Conservation (phyloP, 495 filamentous ascomycete species). For the Hyaloscypha finlandica region DNA sequence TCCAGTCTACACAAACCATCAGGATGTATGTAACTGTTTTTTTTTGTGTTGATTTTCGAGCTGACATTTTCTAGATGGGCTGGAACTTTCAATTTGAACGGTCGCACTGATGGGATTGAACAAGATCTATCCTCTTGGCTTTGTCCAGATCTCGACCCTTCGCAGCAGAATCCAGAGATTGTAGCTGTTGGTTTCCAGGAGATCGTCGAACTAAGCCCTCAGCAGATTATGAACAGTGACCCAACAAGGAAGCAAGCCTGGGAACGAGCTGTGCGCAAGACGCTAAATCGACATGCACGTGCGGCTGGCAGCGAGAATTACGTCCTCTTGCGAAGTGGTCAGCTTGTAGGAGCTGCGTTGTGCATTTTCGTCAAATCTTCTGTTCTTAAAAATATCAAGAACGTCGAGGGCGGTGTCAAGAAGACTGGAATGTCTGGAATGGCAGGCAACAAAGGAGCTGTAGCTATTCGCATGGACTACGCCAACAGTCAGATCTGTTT, state of each 20-base stretch:
- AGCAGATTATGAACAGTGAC: slow-evolving; percentile 99
- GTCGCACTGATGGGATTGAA: slow-evolving; percentile 70
- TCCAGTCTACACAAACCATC: slow-evolving; percentile 50
- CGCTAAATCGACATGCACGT: slow-evolving; percentile 70
- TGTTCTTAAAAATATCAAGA: slow-evolving; percentile 79
- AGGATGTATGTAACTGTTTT: slow-evolving; percentile 36
- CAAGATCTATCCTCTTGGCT: slow-evolving; percentile 87
- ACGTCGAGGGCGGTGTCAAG: slow-evolving; percentile 93
- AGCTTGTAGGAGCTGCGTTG: slow-evolving; percentile 91
- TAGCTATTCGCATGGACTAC: slow-evolving; percentile 94
- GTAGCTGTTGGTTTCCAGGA: slow-evolving; percentile 94
- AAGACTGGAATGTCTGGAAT: slow-evolving; percentile 98
- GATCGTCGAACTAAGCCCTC: slow-evolving; percentile 93
- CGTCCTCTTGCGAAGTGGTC: slow-evolving; percentile 85
- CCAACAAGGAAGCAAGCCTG: slow-evolving; percentile 80
- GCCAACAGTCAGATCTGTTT: slow-evolving; percentile 94
- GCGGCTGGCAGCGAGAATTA: slow-evolving; percentile 70
- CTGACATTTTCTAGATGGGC: slow-evolving; percentile 58
- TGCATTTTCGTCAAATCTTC: slow-evolving; percentile 86
- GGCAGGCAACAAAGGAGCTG: slow-evolving; percentile 97
- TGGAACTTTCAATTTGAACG: slow-evolving; percentile 96
- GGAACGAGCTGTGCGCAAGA: slow-evolving; percentile 78
- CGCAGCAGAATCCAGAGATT: slow-evolving; percentile 68
- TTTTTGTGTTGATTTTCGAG: neutral
- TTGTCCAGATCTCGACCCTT: slow-evolving; percentile 54